Base-by-base conservation (phyloP, 805 yeast genomes). In the Starmerella apicola region DNA sequence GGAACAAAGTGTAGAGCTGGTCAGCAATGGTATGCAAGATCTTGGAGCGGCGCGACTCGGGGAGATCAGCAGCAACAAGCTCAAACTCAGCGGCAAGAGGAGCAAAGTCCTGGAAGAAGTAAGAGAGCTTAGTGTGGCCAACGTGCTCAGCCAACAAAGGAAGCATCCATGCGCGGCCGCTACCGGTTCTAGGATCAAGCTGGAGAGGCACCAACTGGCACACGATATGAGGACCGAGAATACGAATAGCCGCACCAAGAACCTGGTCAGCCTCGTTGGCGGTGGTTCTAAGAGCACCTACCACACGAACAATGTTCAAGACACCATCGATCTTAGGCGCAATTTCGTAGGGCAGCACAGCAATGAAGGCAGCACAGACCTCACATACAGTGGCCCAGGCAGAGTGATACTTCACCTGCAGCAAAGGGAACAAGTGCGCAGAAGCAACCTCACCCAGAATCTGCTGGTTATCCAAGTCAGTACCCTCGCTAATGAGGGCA, bases 131-230 rank as follows among this genome's bases (percentile, higher is more conserved):
- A 2, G 96, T 79, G 52, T 74, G 71, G 51, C 77, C 71, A 21
- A 84, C 80, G 53, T 82, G 76, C 53, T 86, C 96, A 63, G 96
- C 78, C 45, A 91, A 69, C 25, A 91, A 58, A 9, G 98, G 98
- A 48, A 91, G 69, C 51, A 91, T 56, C 96, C 97, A 91, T 34
- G 96, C 96, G 57, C 97, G 74, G 34, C 96, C 96, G n/a, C 77
- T 70, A 32, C 69, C 67, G 24, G 63, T 60, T 2, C 47, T 58
- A 4, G 78, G 73, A 34, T 70, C 69, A 51, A 91, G 67, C 55
- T 88, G 84, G 54, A 91, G 66, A 5, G 99, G 97, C 25, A 91
- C 66, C 4, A 71, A 64, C 34, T 72, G 60, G 16, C 43, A 41
- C 2, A 91, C 91, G 10, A 68, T 73, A 51, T 81, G 93, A 8